Conservation (phyloP, 495 filamentous ascomycete species). For the Neurospora hispaniola region DNA sequence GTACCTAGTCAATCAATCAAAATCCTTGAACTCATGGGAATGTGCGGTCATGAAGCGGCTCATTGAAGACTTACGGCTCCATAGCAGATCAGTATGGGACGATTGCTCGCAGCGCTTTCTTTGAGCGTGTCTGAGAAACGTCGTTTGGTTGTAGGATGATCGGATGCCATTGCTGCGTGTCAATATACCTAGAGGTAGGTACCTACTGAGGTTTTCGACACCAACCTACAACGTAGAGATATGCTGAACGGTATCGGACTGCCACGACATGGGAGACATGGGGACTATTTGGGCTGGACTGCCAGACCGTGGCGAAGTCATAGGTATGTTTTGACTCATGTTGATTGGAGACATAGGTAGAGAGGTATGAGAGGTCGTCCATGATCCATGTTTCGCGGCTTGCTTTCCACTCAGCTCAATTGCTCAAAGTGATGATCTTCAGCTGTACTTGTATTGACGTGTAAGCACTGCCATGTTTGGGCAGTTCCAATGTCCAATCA, state of each 20-base stretch:
- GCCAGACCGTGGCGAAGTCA: background rate
- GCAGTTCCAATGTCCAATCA: background rate
- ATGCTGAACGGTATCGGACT: background rate
- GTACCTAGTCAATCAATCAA: background rate
- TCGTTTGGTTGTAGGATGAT: background rate
- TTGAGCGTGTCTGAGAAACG: background rate
- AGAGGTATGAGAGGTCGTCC: background rate
- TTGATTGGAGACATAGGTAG: background rate
- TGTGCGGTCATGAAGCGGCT: no score
- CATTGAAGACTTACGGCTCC: background rate
- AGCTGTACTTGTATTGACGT: no score
- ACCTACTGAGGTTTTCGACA: background rate
- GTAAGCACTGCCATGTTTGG: background rate
- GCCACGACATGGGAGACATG: background rate
- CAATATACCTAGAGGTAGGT: no score
- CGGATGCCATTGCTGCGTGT: background rate
- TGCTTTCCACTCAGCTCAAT: no score
- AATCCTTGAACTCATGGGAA: background rate
- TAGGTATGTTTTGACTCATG: background rate
- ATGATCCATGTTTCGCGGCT: no score
- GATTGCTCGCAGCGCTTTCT: background rate
- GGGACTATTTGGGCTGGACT: no score
- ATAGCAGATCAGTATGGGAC: background rate
- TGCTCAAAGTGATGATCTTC: no score
- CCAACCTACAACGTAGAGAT: background rate